Evolutionary conservation across 2,329 filamentous ascomycete species (phyloP).

Genomic region (Alternaria ventricosa): DNA sequence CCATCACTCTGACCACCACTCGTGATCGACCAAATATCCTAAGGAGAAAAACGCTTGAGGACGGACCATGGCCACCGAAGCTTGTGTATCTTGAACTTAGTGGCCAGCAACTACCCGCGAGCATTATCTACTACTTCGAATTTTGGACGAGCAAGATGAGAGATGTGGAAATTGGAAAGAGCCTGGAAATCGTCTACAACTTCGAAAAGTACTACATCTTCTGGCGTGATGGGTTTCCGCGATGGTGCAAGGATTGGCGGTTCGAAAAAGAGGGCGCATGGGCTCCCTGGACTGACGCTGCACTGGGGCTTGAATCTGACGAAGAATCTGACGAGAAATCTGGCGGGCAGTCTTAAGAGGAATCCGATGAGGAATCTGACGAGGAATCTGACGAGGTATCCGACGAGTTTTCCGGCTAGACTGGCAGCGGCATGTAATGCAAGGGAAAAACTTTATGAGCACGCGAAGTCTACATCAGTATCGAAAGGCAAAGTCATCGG

Average conservation of each 20-base stretch:
- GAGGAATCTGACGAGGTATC: too few species aligned
- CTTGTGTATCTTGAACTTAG: not conserved
- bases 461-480: too few species aligned
- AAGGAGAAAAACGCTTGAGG: not conserved
- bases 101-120: not conserved
- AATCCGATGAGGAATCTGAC: too few species aligned
- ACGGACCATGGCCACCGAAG: not conserved
- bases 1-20: not conserved
- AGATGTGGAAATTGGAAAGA: not conserved
- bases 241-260: not conserved
- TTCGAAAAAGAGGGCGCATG: not conserved
- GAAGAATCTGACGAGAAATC: too few species aligned
- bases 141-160: not conserved
- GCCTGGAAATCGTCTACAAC: not conserved
- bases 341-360: too few species aligned
- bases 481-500: too few species aligned
- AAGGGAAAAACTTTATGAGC: too few species aligned
- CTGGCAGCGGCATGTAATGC: too few species aligned
- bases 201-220: not conserved
- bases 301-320: too few species aligned
- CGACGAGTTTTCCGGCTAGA: too few species aligned
- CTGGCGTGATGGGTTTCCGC: not conserved
- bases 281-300: not conserved
- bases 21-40: not conserved
- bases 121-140: not conserved